Percentiles rank a stretch among this genome's conserved stretches.
phyloP scores from a whole-genome alignment of 2,329 filamentous ascomycete species.

The Phoma sp. region DNA sequence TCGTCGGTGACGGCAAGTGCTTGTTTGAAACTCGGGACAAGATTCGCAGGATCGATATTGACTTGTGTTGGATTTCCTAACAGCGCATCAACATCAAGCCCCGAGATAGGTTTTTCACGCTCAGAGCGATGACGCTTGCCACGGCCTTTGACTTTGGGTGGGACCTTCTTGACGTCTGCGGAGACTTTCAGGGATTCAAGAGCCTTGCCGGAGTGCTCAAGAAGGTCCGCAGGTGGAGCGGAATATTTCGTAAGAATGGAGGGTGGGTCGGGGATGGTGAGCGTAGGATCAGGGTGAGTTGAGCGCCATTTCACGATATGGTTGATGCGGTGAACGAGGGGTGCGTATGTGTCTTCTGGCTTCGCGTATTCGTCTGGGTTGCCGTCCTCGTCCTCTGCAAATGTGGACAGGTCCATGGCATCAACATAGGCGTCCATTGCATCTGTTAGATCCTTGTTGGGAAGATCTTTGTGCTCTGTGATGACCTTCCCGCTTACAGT shows the following conservation, averaged over 20 bases:
- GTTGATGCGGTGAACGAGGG: constrained; percentile 85
- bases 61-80: constrained; percentile 66
- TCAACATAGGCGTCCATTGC: constrained; percentile 94
- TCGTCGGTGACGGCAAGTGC: constrained; percentile 68
- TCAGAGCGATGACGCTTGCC: constrained; percentile 66
- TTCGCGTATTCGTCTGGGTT: constrained; percentile 71
- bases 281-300: constrained; percentile 72
- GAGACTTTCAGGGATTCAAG: constrained; percentile 70
- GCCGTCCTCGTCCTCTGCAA: constrained; percentile 74
- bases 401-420: constrained; percentile 81
- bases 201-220: constrained; percentile 62
- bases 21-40: constrained; percentile 90
- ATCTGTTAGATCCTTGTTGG: constrained; percentile 72
- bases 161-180: constrained; percentile 83
- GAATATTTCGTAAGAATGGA: constrained; percentile 71
- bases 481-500: constrained; percentile 84
- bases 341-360: constrained; percentile 83
- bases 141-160: constrained; percentile 77
- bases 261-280: constrained; percentile 58
- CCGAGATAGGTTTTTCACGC: constrained; percentile 81
- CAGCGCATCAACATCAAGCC: constrained; percentile 83
- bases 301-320: constrained; percentile 85
- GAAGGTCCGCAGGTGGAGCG: constrained; percentile 70
- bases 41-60: constrained; percentile 71
- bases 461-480: constrained; percentile 83